These are phyloP conservation scores for Pachysolen tannophilus DNA, from an alignment of 805 yeast species.

Conservation along the genomic window DNA sequence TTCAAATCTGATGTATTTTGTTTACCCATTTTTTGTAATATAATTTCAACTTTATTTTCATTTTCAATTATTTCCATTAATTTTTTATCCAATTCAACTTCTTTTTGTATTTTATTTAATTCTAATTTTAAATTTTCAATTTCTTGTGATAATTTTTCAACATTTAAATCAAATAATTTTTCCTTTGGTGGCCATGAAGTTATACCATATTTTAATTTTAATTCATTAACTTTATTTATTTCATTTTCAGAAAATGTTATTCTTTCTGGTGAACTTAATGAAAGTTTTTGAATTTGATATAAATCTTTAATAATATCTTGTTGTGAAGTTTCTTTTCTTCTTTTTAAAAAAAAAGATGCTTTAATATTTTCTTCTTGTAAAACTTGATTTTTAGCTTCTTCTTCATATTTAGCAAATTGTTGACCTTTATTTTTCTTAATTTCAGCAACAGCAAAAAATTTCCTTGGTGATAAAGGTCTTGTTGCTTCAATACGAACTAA, in stretches of 20 bases:
- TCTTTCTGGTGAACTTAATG: slow-evolving; percentile 10
- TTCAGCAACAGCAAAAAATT: slow-evolving; percentile 87
- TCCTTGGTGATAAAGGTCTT: slow-evolving; percentile 75
- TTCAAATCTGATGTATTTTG: slow-evolving; percentile 32
- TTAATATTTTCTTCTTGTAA: slow-evolving; percentile 55
- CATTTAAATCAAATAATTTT: slow-evolving; percentile 30
- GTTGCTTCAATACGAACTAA: slow-evolving; percentile 87
- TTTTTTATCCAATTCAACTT: slow-evolving; percentile 21
- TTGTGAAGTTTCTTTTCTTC: slow-evolving; percentile 27
- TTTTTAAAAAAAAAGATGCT: slow-evolving; percentile 44
- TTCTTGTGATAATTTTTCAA: slow-evolving; percentile 3
- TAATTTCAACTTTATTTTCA: slow-evolving; percentile 21
- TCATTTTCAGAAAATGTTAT: slow-evolving; percentile 20
- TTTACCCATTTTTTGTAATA: slow-evolving; percentile 27
- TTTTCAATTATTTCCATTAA: slow-evolving; percentile 15
- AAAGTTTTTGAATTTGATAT: slow-evolving; percentile 11
- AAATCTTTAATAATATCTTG: slow-evolving; percentile 23
- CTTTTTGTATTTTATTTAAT: slow-evolving; percentile 26
- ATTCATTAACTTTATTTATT: slow-evolving; percentile 25
- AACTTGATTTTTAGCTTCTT: slow-evolving; percentile 63
- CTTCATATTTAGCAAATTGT: slow-evolving; percentile 75
- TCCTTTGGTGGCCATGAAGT: slow-evolving; percentile 37
- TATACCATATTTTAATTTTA: slow-evolving; percentile 38
- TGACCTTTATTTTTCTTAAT: slow-evolving; percentile 86
- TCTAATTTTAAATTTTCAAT: slow-evolving; percentile 21